Base-by-base conservation (phyloP, 176 grass and related monocot genomes). In the Bonia amplexicaulis region DNA sequence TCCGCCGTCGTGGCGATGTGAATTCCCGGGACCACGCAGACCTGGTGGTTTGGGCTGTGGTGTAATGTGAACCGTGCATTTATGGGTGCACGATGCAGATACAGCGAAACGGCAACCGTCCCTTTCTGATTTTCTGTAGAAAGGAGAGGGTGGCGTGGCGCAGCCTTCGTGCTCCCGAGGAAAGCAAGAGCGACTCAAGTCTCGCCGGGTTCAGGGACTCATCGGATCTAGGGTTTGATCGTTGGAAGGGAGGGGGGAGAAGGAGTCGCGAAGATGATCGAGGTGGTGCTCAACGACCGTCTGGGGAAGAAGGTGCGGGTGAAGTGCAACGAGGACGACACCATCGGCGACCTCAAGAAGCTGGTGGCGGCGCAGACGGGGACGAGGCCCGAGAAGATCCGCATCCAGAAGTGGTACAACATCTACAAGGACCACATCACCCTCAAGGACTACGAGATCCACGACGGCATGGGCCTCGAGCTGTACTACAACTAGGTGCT, bases 301-400 rank as follows among this genome's bases (percentile, higher is more conserved):
- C 82, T 98, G 80, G 96, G 96, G 83, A 98, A 98, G 91, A 98
- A 98, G 93, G 96, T 98, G 80, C 87, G 96, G 63, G 93, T 98
- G 37, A 98, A 98, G 93, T 98, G 96, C 96, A 98, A 98, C 96
- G 96, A 98, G 55, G 96, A 98, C 83, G 96, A 98, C 91, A 98
- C 96, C 80, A 98, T 98, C 74, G 96, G 93, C 77, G 96, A 98
- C 87, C 96, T 98, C 37, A 95, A 98, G 89, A 95, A 98, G 91
- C 96, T 98, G 27, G 96, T 95, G 71, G 96, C 93, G 73, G 47
- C 94, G 78, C 94, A 93, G 80, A 97, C 94, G 5, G 94, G 94
- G 57, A 97, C 91, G 68, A 81, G 94, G 11, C 73, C 94, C 33
- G 94, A 97, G 73, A 97, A 97, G 94, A 93, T 93, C 70, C 89